Evolutionary conservation across 2,329 filamentous ascomycete genomes (phyloP).

Genomic region (Penicillium paneum): DNA sequence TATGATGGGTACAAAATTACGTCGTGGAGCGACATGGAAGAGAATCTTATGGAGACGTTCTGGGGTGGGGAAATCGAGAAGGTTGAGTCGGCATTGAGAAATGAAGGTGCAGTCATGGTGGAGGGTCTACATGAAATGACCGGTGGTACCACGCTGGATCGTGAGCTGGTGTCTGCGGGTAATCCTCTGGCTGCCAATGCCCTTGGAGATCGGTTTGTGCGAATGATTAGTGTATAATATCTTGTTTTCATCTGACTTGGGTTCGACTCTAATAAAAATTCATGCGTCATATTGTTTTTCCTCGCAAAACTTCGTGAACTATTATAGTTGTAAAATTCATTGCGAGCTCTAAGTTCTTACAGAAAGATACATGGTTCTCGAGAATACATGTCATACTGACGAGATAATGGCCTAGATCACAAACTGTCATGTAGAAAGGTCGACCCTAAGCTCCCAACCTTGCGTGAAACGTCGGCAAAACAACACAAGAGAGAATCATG

Average conservation of each 20-base stretch:
- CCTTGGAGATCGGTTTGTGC: slow-evolving; percentile 34
- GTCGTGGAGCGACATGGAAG: slow-evolving; percentile 46
- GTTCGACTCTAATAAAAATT: neutral
- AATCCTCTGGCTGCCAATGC: slow-evolving; percentile 34
- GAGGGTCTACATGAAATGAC: slow-evolving; percentile 40
- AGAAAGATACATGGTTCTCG: too few species aligned
- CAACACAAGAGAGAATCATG: too few species aligned
- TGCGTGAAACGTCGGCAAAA: too few species aligned
- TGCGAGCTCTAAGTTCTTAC: too few species aligned
- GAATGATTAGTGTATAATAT: slow-evolving; percentile 29
- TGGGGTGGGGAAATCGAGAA: slow-evolving; percentile 45
- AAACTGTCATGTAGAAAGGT: too few species aligned
- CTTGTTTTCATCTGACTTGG: neutral
- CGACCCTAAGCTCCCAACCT: too few species aligned
- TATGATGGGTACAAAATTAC: slow-evolving; percentile 49
- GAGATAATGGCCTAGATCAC: too few species aligned
- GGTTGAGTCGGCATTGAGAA: slow-evolving; percentile 39
- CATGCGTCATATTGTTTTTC: neutral
- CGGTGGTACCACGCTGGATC: slow-evolving; percentile 44
- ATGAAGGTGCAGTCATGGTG: slow-evolving; percentile 47
- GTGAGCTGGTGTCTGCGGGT: slow-evolving; percentile 38
- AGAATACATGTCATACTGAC: too few species aligned
- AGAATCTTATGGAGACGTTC: slow-evolving; percentile 47
- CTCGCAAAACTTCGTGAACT: too few species aligned
- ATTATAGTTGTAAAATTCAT: neutral